Evolutionary conservation across 225 moss, liverwort and hornwort genomes (phyloP).

Genomic region (Takakia lepidozioides): DNA sequence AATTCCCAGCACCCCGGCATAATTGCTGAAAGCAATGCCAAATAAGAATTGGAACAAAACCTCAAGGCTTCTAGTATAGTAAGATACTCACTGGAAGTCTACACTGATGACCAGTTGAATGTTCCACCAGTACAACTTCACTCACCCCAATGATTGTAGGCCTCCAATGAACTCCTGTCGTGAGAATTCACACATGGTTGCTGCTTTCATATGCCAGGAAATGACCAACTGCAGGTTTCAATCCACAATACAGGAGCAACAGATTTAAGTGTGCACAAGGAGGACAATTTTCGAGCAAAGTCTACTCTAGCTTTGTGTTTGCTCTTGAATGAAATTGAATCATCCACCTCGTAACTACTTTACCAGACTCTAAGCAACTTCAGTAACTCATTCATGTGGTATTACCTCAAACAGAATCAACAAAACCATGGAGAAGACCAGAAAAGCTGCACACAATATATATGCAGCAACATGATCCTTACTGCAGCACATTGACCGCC

Average conservation of each 20-base stretch:
- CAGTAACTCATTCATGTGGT: not conserved
- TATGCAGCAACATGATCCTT: not conserved
- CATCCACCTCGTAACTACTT: not conserved
- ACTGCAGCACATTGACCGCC: too few relatives aligned
- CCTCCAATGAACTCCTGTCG: conserved; percentile 89
- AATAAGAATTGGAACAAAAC: too few relatives aligned
- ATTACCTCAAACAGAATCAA: not conserved
- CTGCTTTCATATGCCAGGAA: conserved; percentile 99
- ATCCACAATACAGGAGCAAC: conserved; percentile 2
- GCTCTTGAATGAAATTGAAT: not conserved
- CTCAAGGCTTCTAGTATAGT: too few relatives aligned
- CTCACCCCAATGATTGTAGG: conserved; percentile 83
- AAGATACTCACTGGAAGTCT: too few relatives aligned
- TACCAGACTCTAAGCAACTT: not conserved
- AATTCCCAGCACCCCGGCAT: too few relatives aligned
- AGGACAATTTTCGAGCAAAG: not conserved
- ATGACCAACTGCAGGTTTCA: conserved; percentile 61
- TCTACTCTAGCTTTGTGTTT: too few relatives aligned
- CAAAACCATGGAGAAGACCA: not conserved
- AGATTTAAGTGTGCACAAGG: not conserved
- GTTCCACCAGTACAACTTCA: conserved; percentile 7
- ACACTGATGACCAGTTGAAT: too few relatives aligned
- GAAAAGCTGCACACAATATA: not conserved
- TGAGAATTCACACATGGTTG: conserved; percentile 97
- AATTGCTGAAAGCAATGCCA: too few relatives aligned